These are phyloP conservation scores for Pyrus betulifolia DNA, from an alignment of 306 rosid genomes.

Conservation along the genomic window DNA sequence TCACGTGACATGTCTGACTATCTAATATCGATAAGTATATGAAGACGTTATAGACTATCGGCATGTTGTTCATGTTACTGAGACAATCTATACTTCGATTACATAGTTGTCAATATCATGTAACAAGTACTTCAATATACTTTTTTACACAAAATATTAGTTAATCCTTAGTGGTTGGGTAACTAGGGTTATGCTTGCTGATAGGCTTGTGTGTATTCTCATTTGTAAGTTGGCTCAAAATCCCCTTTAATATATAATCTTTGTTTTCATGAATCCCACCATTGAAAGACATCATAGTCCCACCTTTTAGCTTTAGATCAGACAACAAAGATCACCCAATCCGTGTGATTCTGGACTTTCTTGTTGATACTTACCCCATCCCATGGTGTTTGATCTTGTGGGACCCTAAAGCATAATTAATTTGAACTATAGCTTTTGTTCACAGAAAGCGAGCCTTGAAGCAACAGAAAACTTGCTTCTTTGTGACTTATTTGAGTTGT, in stretches of 20 bases:
- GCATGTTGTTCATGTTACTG: neutral
- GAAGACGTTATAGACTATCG: neutral
- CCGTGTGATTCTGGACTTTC: slow-evolving; percentile 25
- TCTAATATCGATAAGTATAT: too few relatives aligned
- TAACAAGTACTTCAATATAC: too few relatives aligned
- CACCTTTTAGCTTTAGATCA: slow-evolving; percentile 41
- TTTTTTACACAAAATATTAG: too few relatives aligned
- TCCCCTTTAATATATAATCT: neutral
- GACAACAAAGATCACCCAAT: slow-evolving; percentile 46
- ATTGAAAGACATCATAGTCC: slow-evolving; percentile 24
- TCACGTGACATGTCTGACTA: too few relatives aligned
- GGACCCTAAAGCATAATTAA: slow-evolving; percentile 19
- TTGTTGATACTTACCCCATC: slow-evolving; percentile 35
- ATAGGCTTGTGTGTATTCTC: neutral
- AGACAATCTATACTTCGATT: too few relatives aligned
- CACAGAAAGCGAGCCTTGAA: neutral
- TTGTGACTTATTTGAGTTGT: too few relatives aligned
- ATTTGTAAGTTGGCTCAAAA: neutral
- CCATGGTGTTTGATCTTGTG: slow-evolving; percentile 50
- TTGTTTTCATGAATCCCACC: slow-evolving; percentile 19
- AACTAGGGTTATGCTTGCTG: too few relatives aligned
- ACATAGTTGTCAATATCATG: neutral
- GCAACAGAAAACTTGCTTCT: too few relatives aligned
- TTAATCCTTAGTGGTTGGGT: neutral
- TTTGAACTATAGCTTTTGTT: neutral